Evolutionary conservation across 2,329 filamentous ascomycete genomes (phyloP), one percentile per base, ranked within the genome.

Genomic region (Aspergillus persii): DNA sequence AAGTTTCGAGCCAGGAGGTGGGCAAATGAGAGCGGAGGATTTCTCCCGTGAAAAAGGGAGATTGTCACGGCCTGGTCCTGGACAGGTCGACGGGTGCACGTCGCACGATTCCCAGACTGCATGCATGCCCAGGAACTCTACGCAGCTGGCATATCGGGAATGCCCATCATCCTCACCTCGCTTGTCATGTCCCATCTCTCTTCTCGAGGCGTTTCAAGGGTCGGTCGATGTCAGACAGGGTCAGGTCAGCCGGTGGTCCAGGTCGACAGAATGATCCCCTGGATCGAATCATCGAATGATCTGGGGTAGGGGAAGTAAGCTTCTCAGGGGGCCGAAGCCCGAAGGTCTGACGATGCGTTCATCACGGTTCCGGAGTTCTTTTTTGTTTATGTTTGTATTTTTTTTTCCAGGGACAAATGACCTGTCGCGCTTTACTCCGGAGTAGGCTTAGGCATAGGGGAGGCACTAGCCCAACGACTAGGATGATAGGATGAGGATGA

Each of bases 291-390:
- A 41, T 41, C 36, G n/a, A 41, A 7, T 41, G 27, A 50, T 61
- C 59, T 53, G 61, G 61, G 61, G 61, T 57, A 63, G 53, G 30
- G 23, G 46, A 53, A 53, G 56, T 60, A 60, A 60, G 57, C 60
- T 61, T 57, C 60, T 53, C 50, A 57, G 51, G 47, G 53, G 50
- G 50, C 30, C 33, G 47, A 50, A 47, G 50, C 30, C 33, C 44
- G 44, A 47, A 47, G 44, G 18, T 47, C 36, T 41, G 36, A 27
- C 44, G 26, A 61, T 54, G 55, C 50, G 50, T 54, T 58, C 30
- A 46, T 44, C 54, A 30, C 49, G 56, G 56, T 50, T 46, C 31
- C 50, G 18, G 18, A 23, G 18, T 23, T 23, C 18, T 23, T 23
- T 23, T 23, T 23, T 23, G 18, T 23, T 23, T 23, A n/a, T n/a